Evolutionary conservation across 176 grass and related monocot species (phyloP).

Genomic region (Cenchrus purpureus): DNA sequence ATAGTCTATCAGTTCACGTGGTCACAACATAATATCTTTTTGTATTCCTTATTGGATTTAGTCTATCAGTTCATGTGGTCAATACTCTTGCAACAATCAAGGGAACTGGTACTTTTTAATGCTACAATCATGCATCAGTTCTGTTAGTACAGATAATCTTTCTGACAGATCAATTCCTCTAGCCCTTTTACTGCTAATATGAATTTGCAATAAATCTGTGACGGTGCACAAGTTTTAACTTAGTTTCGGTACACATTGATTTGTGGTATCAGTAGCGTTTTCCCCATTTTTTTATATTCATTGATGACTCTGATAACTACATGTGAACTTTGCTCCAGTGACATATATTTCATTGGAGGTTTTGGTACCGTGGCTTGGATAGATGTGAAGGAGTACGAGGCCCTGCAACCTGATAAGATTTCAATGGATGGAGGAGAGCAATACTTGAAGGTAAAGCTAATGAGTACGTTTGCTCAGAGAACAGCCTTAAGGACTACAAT

Average conservation of each 20-base stretch:
- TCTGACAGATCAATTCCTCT: neutral
- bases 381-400: constrained; percentile 77
- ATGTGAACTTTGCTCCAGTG: constrained; percentile 46
- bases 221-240: neutral
- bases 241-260: neutral
- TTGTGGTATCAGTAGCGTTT: neutral
- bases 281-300: neutral
- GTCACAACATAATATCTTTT: neutral
- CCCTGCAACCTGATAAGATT: constrained; percentile 73
- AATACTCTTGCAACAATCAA: neutral
- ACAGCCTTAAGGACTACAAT: neutral
- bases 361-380: constrained; percentile 91
- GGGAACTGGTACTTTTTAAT: neutral
- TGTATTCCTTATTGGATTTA: neutral
- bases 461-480: neutral
- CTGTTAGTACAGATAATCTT: neutral
- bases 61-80: too few species aligned
- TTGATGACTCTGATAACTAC: neutral
- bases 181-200: neutral
- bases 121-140: neutral
- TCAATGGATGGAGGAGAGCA: constrained; percentile 78
- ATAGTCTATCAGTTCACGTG: neutral
- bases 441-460: constrained; percentile 64
- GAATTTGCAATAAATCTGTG: neutral
- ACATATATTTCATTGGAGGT: constrained; percentile 92